A percentile compares a stretch with the other conserved stretches of the same genome.
Evolutionary conservation across 108 stramenopile genomes (phyloP).

Genomic region (Chaetoceros muelleri): DNA sequence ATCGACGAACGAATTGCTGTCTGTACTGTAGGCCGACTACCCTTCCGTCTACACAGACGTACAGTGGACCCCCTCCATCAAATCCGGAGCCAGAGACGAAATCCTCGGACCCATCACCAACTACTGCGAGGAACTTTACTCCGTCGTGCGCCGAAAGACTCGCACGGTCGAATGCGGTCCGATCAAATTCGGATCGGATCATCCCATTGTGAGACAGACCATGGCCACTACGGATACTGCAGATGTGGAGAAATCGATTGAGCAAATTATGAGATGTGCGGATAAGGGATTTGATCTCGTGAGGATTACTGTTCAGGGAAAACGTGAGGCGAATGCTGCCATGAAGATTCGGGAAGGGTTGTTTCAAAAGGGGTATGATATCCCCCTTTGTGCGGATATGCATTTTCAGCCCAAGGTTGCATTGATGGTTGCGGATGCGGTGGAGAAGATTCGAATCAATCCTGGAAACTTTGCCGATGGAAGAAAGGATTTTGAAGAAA

Average conservation of each 20-base stretch:
- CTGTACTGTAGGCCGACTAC: slow-evolving; percentile 18
- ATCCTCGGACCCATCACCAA: slow-evolving; percentile 52
- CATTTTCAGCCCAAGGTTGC: slow-evolving; percentile 93
- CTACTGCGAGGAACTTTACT: slow-evolving; percentile 76
- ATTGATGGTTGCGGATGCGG: slow-evolving; percentile 84
- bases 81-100: slow-evolving; percentile 73
- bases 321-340: slow-evolving; percentile 82
- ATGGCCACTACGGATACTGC: slow-evolving; percentile 96
- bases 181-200: slow-evolving; percentile 90
- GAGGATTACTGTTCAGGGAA: slow-evolving; percentile 91
- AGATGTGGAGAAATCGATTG: slow-evolving; percentile 88
- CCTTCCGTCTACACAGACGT: slow-evolving; percentile 42
- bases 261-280: slow-evolving; percentile 92
- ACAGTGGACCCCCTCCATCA: slow-evolving; percentile 80
- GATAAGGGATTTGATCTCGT: slow-evolving; percentile 91
- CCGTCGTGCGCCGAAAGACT: slow-evolving; percentile 64
- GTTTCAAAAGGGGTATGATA: slow-evolving; percentile 86
- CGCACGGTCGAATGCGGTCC: slow-evolving; percentile 80
- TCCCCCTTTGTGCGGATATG: slow-evolving; percentile 97
- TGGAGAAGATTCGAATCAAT: slow-evolving; percentile 97
- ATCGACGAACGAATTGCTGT: too few species aligned
- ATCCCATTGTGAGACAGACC: slow-evolving; percentile 93
- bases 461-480: slow-evolving; percentile 97
- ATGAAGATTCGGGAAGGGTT: slow-evolving; percentile 79
- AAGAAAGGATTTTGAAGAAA: slow-evolving; percentile 85